Evolutionary conservation across 371 early-diverging fungal species (phyloP).

Genomic region (Syncephalastrum sp.): DNA sequence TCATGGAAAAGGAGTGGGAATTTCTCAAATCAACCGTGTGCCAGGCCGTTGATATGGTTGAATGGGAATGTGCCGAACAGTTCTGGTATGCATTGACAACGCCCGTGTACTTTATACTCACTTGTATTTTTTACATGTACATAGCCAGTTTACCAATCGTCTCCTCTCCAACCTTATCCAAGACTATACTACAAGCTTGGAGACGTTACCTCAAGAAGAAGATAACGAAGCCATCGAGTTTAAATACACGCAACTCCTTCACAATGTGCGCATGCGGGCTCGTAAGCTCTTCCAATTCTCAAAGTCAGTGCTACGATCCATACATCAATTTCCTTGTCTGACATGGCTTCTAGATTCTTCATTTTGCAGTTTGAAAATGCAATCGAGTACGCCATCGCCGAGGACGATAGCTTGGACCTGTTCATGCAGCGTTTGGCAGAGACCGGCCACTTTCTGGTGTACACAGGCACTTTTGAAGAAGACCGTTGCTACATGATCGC

Average conservation of each 20-base stretch:
- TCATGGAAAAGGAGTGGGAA: conserved; percentile 82
- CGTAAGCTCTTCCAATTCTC: conserved; percentile 63
- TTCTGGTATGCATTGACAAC: conserved; percentile 56
- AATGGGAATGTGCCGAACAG: conserved; percentile 72
- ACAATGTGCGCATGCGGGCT: conserved; percentile 64
- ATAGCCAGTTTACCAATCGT: conserved; percentile 41
- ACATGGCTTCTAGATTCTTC: conserved; percentile 44
- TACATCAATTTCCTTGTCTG: neutral
- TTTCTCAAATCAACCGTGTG: conserved; percentile 64
- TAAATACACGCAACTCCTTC: conserved; percentile 58
- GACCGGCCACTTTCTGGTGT: conserved; percentile 68
- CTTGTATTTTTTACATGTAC: conserved; percentile 1
- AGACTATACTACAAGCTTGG: conserved; percentile 41
- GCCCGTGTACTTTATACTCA: neutral
- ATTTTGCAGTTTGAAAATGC: conserved; percentile 71
- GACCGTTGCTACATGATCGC: conserved; percentile 65
- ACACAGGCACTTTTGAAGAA: conserved; percentile 63
- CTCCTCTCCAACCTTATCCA: conserved; percentile 44
- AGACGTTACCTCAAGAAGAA: conserved; percentile 13
- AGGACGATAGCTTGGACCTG: conserved; percentile 38
- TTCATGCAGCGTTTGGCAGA: conserved; percentile 61
- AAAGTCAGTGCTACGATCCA: conserved; percentile 28
- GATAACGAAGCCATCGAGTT: conserved; percentile 42
- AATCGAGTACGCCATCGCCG: conserved; percentile 68
- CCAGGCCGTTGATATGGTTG: conserved; percentile 67